Evolutionary conservation across 371 early-diverging fungal species (phyloP).

Genomic region (Homolaphlyctis polyrhiza): DNA sequence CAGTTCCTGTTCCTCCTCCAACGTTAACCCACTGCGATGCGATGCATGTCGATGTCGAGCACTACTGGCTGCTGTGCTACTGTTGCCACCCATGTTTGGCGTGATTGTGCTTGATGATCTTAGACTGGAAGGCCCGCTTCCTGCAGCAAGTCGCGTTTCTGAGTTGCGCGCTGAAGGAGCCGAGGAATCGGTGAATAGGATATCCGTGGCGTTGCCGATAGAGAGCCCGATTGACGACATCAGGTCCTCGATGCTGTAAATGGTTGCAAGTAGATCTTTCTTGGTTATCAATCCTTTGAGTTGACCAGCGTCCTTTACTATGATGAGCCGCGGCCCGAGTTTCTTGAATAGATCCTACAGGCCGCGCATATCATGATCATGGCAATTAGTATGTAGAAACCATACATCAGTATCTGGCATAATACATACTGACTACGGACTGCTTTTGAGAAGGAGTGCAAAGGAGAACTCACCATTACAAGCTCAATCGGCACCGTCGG

Average conservation of each 20-base stretch:
- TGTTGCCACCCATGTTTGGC: no score
- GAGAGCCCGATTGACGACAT: background rate
- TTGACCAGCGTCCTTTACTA: constrained; percentile 24
- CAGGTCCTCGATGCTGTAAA: constrained; percentile 23
- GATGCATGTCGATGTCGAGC: background rate
- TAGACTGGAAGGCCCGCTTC: background rate
- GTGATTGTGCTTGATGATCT: no score
- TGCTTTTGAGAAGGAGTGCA: background rate
- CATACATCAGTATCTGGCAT: constrained; percentile 4
- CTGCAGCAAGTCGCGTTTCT: background rate
- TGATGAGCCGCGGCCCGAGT: constrained; percentile 38
- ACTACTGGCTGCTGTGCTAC: background rate
- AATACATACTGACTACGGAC: no score
- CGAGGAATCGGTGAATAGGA: background rate
- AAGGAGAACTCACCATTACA: constrained; percentile 19
- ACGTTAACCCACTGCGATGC: background rate
- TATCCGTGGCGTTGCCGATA: background rate
- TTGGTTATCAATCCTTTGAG: constrained; percentile 41
- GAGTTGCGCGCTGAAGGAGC: background rate
- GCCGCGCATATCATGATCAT: background rate
- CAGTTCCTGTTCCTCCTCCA: background rate
- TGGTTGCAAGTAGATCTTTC: constrained; percentile 33
- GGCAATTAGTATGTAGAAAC: no score
- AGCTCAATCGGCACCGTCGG: constrained; percentile 29
- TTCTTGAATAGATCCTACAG: constrained; percentile 43